Evolutionary conservation across 2,329 filamentous ascomycete species (phyloP), one percentile per base, ranked within the genome.

Genomic region (Ascochyta viciae-villosae): DNA sequence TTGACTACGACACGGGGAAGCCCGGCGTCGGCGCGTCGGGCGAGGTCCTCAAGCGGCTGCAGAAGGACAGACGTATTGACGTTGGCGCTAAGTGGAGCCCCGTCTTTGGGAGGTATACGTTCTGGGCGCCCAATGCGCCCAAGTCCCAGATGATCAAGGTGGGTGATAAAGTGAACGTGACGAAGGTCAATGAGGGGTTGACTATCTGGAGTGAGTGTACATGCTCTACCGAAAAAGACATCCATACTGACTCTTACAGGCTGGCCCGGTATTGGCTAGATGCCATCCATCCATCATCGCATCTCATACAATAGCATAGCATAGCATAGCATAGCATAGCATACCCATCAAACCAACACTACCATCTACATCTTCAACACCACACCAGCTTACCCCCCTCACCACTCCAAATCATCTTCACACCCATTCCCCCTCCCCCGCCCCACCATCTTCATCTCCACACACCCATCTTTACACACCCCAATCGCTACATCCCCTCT

Each of bases 91-190:
- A 79, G 60, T 82, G 77, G 66, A 77, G 72, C 50, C 80, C 80
- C 9, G 76, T 82, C 3, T 82, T 82, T 70, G 80, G 80, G 4
- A 39, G 80, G 31, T 82, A 82, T 63, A 72, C 71, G 5, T 82
- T 80, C 55, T 71, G 80, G 63, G 63, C 56, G 6, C 44, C 61
- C 1, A 48, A 50, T 23, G 70, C 58, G 13, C 48, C 56, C 10
- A 35, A 45, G 15, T 51, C 54, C 15, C 51, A 63, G 46, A 48
- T 56, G 2, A 54, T 74, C 34, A 66, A 59, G 24, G 75, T 81
- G n/a, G 79, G 80, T 0, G 78, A 81, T 58, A 70, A 74, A 46
- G 79, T 80, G 4, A 71, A 66, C 10, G 76, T 82, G 3, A 70
- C 61, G 0, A 73, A 68, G 65, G 62, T 72, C 24, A 79, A 79